Evolutionary conservation across 2,329 filamentous ascomycete species (phyloP), one percentile per base, ranked within the genome.

Genomic region (Blastomyces emzantsi): DNA sequence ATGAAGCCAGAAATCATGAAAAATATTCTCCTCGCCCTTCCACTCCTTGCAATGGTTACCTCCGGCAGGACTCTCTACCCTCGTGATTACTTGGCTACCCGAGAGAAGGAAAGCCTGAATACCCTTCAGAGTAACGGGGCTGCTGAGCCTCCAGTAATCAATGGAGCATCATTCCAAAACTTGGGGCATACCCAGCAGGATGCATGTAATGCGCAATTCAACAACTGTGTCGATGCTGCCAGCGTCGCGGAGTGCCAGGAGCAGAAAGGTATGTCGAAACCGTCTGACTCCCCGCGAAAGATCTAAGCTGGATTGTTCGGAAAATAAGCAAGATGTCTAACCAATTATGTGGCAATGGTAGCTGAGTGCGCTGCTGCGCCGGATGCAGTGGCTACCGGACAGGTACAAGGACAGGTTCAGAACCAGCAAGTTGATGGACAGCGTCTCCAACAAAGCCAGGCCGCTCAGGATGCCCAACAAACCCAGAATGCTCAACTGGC

Each of bases 201-300:
- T 43, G n/a, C 60, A 39, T 61, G 60, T 7, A 30, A 54, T 49
- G 60, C 52, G n/a, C 47, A 61, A 43, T 55, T 61, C 49, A 61
- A 54, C 15, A 36, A 39, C 47, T 61, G 60, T 36, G 60, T 51
- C n/a, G 30, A 43, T 22, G 51, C 33, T n/a, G 60, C 51, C 25
- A 45, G 25, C 28, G 36, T 6, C 4, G 49, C 41, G 19, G 33
- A 61, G 28, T 54, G 47, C 47, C 39, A 51, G 28, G 15, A 33
- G n/a, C 47, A 61, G 60, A 43, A 61, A 25, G 60, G 60, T 54
- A n/a, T n/a, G 61, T 47, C 19, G n/a, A 33, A 11, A 8, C 19
- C 2, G 6, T 4, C 55, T 15, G 8, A 57, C 6, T 8, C 3
- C 36, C 36, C 36, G 1, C 36, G 4, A 19, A 33, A 39, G n/a